Base-by-base conservation (phyloP, 176 grass and related monocot species). In the Stipa capillata region DNA sequence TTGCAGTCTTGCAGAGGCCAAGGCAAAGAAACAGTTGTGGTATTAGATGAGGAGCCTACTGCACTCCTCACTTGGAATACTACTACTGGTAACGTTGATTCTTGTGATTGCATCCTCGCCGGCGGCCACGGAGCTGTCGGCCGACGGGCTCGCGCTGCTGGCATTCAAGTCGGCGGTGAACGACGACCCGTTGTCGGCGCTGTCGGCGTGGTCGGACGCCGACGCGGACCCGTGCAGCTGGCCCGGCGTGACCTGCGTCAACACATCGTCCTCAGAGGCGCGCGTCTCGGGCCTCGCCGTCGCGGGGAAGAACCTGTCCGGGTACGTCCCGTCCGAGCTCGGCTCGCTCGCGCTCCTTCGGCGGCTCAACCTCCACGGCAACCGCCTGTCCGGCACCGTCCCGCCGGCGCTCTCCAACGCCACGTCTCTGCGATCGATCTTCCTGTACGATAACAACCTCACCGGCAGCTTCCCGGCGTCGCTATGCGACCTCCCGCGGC, bases 91-190 rank as follows among this genome's bases (percentile, higher is more conserved):
- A n/a, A 18, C 45, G 1, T 23, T 84, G 47, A 39, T 93, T 2
- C 53, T 86, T 2, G 41, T 52, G 44, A 78, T 88, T 0, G 39
- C 35, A 2, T 10, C 71, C 35, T 53, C 60, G 24, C 31, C 63
- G 32, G 3, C 12, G 21, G 78, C 54, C 64, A 7, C 58, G 29
- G 73, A 86, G 64, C 87, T 94, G 15, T 92, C 91, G 11, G n/a
- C 82, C 0, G 94, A 97, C 81, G 94, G 94, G 0, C 41, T 86
- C 2, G 75, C 86, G 11, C 83, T 97, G 8, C 88, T 97, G 32
- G 88, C 94, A 0, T 86, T 97, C 77, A 97, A 97, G 73, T 67
- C 86, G 3, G 88, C 94, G 0, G 85, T 97, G n/a, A 91, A 85
- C 0, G 82, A 93, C 23, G 94, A 97, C 81, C 94, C 94, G 5